Percentiles rank a stretch among this genome's conserved stretches.
These are phyloP conservation scores for Diaporthe sp. DNA, from an alignment of 2,329 filamentous ascomycete genomes.

Conservation along the genomic window DNA sequence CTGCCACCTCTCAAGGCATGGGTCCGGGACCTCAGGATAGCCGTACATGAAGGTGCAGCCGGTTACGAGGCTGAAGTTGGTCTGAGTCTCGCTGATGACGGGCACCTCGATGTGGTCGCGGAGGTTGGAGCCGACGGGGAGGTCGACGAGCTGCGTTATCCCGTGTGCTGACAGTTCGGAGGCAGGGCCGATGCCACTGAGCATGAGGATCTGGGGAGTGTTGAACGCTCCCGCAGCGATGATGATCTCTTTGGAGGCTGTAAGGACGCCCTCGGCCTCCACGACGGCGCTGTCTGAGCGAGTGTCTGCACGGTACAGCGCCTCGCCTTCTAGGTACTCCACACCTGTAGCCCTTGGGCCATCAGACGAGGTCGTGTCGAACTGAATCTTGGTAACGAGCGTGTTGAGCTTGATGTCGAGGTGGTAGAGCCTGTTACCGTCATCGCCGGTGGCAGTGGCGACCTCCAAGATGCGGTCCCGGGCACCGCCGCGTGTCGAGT, in stretches of 20 bases:
- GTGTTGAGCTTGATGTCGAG: conserved; percentile 36
- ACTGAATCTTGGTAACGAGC: conserved; percentile 36
- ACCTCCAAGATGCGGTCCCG: conserved; percentile 34
- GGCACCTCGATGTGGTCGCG: conserved; percentile 68
- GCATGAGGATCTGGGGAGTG: conserved; percentile 65
- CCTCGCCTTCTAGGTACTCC: conserved; percentile 55
- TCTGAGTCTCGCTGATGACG: conserved; percentile 56
- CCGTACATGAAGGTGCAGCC: conserved; percentile 50
- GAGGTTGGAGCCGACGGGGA: conserved; percentile 71
- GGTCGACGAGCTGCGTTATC: conserved; percentile 61
- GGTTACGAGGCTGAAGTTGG: conserved; percentile 51
- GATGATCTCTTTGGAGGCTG: conserved; percentile 61
- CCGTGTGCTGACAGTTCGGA: conserved; percentile 52
- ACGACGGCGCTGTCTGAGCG: conserved; percentile 51
- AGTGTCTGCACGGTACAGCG: conserved; percentile 62
- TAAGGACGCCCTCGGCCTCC: conserved; percentile 46
- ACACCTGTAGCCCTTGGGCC: conserved; percentile 28
- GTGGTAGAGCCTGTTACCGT: conserved; percentile 25
- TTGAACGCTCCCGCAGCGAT: conserved; percentile 66
- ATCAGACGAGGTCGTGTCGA: conserved; percentile 14
- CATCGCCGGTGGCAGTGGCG: conserved; percentile 16
- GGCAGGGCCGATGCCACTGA: conserved; percentile 61
- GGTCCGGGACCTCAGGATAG: conserved; percentile 49
- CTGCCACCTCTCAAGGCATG: conserved; percentile 47
- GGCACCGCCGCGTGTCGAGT: conserved; percentile 58